phyloP scores from a whole-genome alignment of 345 rosid genomes.

The Hibiscus trionum region DNA sequence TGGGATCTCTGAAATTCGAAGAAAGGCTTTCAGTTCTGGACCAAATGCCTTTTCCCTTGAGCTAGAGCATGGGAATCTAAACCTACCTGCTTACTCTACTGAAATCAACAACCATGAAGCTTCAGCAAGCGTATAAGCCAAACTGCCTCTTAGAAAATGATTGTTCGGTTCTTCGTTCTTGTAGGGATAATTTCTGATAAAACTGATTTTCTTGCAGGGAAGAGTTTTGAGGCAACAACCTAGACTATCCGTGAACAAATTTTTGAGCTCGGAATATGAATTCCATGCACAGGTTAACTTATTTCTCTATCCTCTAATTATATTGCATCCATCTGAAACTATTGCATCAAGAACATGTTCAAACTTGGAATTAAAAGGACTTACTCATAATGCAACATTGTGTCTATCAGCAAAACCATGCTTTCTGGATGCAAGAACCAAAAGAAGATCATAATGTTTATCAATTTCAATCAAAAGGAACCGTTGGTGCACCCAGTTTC shows the following conservation, averaged over 20 bases:
- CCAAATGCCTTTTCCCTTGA: constrained; percentile 14
- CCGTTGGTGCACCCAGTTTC: constrained; percentile 15
- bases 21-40: constrained; percentile 9
- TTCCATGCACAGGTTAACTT: constrained; percentile 23
- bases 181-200: no score
- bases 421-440: constrained; percentile 17
- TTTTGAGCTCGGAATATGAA: constrained; percentile 10
- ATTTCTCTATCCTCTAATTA: background rate
- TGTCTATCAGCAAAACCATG: constrained; percentile 20
- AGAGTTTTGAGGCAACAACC: constrained; percentile 14
- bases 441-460: constrained; percentile 5
- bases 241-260: constrained; percentile 9
- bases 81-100: constrained; percentile 9
- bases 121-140: constrained; percentile 12
- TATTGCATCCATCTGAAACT: background rate
- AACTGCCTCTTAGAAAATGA: background rate
- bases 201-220: constrained; percentile 13
- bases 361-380: no score
- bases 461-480: constrained; percentile 17
- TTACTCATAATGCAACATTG: background rate
- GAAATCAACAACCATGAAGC: constrained; percentile 6
- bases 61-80: constrained; percentile 18
- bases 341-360: background rate
- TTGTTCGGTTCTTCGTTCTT: background rate
- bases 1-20: constrained; percentile 10